A percentile compares a stretch with the other conserved stretches of the same genome.
phyloP scores from a whole-genome alignment of 108 stramenopile species.

The Skeletonema tropicum region DNA sequence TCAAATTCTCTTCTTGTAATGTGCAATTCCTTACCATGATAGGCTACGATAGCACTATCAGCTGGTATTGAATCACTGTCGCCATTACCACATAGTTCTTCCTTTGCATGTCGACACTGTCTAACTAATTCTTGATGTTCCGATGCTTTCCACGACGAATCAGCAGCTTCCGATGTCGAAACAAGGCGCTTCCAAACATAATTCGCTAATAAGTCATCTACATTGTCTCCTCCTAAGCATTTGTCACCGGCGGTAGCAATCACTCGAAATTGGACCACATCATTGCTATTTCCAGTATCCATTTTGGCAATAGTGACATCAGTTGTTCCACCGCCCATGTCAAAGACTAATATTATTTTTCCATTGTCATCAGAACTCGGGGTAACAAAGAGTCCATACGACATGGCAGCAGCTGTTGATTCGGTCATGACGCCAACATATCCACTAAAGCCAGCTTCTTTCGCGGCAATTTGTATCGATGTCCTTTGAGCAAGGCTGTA shows the following conservation, averaged over 20 bases:
- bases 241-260: conserved; percentile 69
- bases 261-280: conserved; percentile 56
- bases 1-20: conserved; percentile 57
- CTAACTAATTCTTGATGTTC: conserved; percentile 43
- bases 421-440: conserved; percentile 69
- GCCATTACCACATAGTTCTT: conserved; percentile 65
- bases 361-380: conserved; percentile 12
- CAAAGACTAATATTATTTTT: conserved; percentile 78
- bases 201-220: conserved; percentile 64
- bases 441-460: conserved; percentile 70
- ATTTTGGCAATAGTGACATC: conserved; percentile 80
- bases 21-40: conserved; percentile 9
- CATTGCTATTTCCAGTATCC: conserved; percentile 12
- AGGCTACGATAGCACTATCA: conserved; percentile 11
- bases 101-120: conserved; percentile 73
- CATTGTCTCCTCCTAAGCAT: conserved; percentile 81
- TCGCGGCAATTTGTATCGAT: conserved; percentile 59
- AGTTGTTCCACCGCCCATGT: conserved; percentile 90
- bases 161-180: conserved; percentile 6
- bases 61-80: conserved; percentile 25
- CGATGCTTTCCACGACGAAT: conserved; percentile 18
- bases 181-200: conserved; percentile 20
- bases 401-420: conserved; percentile 84
- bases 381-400: conserved; percentile 77
- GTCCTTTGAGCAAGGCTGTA: conserved; percentile 64